Base-by-base conservation (phyloP, 495 filamentous ascomycete genomes). In the Talaromyces proteolyticus region DNA sequence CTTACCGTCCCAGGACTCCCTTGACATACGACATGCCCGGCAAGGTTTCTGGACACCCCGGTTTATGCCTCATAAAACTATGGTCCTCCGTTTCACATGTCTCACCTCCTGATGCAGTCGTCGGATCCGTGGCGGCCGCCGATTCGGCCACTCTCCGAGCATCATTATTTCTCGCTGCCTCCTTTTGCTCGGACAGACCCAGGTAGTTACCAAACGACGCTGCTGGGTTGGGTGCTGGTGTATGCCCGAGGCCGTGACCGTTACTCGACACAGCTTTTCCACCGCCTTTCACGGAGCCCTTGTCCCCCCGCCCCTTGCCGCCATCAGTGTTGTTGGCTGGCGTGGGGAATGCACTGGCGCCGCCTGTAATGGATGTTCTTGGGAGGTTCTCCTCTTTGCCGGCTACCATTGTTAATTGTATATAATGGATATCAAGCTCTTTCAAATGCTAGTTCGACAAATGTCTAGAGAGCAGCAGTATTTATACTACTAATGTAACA, bases 21-120 rank as follows among this genome's bases (percentile, higher is more conserved):
- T 65, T 63, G 23, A 49, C 29, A 42, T 47, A 47, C 34, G 40
- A 23, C 66, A 64, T 69, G 1, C 69, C 70, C 38, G 66, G 64
- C 51, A 64, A 59, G 8, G 64, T 64, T 24, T 62, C 57, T 19
- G 58, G 47, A 12, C 50, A 55, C 8, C 71, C 69, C 6, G 71
- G 63, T 44, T 62, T 66, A 19, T 46, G 49, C 0, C 49, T 37
- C 65, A 65, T 66, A 47, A 72, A 73, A 21, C 53, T 65, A 45
- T 66, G 64, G 47, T 73, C 69, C 48, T 75, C 67, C 14, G 26
- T 58, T 5, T 58, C 53, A 46, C 62, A 65, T 14, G 57, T 63
- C 8, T 55, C 53, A 7, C 59, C 53, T 1, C 51, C 43, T 16
- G 23, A 17, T 1, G 48, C 55, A 8, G 39, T 57, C 12, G 43